These are phyloP conservation scores for Phytophthora citrophthora DNA, from an alignment of 352 stramenopile genomes.

Conservation along the genomic window DNA sequence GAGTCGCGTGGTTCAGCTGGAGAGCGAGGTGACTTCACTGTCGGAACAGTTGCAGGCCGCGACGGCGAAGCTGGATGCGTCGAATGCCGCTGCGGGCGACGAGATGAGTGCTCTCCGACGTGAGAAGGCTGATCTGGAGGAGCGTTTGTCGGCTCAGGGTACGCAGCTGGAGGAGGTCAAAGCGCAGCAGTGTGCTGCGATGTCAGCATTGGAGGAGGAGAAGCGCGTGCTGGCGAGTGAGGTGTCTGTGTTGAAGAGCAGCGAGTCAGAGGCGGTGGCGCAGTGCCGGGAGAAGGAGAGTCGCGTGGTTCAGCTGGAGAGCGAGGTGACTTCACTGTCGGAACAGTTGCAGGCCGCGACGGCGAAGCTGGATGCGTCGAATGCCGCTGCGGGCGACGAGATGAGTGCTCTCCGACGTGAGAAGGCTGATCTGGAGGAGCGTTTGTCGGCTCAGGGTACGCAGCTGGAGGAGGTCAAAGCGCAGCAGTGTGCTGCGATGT, in stretches of 20 bases:
- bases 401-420: constrained; percentile 27
- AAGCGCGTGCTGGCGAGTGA: constrained; percentile 31
- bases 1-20: background rate
- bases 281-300: constrained; percentile 3
- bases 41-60: constrained; percentile 5
- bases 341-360: constrained; percentile 7
- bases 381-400: constrained; percentile 24
- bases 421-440: constrained; percentile 20
- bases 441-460: constrained; percentile 14
- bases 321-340: constrained; percentile 4
- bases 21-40: constrained; percentile 8
- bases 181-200: constrained; percentile 15
- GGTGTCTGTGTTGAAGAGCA: constrained; percentile 24
- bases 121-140: constrained; percentile 21
- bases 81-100: constrained; percentile 26
- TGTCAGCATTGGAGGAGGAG: constrained; percentile 28
- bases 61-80: constrained; percentile 21
- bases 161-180: constrained; percentile 15
- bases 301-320: constrained; percentile 5
- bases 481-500: constrained; percentile 20
- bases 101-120: constrained; percentile 27
- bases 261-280: constrained; percentile 13
- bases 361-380: constrained; percentile 27
- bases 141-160: constrained; percentile 19
- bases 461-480: constrained; percentile 15